phyloP scores from a whole-genome alignment of 164 flowering plant species.

The Tetracentron sinense region DNA sequence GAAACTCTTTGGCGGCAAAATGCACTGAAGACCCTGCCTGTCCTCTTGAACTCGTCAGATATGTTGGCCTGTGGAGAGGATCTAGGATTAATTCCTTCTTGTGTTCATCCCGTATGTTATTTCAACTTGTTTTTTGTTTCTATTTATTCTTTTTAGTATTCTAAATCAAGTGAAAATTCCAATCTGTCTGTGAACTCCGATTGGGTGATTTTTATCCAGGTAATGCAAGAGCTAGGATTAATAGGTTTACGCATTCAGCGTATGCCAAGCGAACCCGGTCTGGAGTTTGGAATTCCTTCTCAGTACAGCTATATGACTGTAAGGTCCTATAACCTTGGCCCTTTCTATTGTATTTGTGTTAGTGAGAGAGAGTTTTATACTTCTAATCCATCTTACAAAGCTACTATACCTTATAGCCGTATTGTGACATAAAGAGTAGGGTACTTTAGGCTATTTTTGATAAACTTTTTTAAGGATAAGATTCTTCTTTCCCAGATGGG shows the following conservation, averaged over 20 bases:
- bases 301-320: conserved; percentile 93
- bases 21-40: conserved; percentile 93
- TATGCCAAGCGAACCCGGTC: conserved; percentile 88
- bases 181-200: conserved; percentile 4
- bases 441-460: background rate
- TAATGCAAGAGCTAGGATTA: conserved; percentile 93
- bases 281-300: conserved; percentile 96
- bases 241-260: conserved; percentile 95
- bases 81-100: conserved; percentile 91
- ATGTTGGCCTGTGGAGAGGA: conserved; percentile 99
- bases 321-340: conserved; percentile 14
- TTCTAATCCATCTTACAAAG: background rate
- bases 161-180: background rate
- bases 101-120: conserved; percentile 91
- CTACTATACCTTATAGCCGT: background rate
- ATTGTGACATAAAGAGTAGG: background rate
- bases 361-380: too few species aligned
- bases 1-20: conserved; percentile 86
- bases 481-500: too few species aligned
- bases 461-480: background rate
- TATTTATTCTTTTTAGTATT: background rate
- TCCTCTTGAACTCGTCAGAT: conserved; percentile 85
- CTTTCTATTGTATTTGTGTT: too few species aligned
- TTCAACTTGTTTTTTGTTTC: background rate
- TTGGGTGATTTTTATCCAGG: conserved; percentile 42